Base-by-base conservation (phyloP, 164 flowering plant species). In the Aristolochia fimbriata region DNA sequence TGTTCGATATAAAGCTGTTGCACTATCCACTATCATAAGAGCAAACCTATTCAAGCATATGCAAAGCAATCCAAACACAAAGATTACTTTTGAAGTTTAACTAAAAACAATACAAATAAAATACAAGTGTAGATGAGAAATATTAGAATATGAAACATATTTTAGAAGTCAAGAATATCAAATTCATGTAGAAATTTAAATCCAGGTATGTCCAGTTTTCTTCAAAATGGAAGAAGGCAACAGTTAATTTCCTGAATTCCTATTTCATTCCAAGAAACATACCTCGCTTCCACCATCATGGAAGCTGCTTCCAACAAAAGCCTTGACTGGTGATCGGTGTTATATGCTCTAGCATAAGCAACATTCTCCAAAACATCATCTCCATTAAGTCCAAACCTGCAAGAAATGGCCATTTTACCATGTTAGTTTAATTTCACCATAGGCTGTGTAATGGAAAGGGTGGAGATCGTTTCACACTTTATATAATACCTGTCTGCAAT, bases 201-300 rank as follows among this genome's bases (percentile, higher is more conserved):
- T 37, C 7, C 43, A 37, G 43, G 12, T 7, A 37, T 37, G 4
- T 6, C 43, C 8, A 37, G 0, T 27, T 27, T 27, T 27, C 30
- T 37, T 37, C 43, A 37, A 37, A 37, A 37, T 6, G 12, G 12
- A 37, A 37, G 9, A 37, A 6, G 9, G 8, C 7, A 37, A 37
- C 43, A 37, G 12, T 10, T 3, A 37, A 37, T 37, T 49, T 49
- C 10, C 52, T 17, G 22, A 49, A 4, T 49, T 49, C 52, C 16
- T 49, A 11, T 49, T 49, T 49, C 19, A 1, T 49, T 49, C 37
- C 12, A 64, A 16, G 15, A 41, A 66, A 85, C 97, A 50, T 69
- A 85, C 97, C 97, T 81, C 60, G 93, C 83, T 70, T 93, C 98
- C 51, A 93, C 92, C 98, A 93, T 93, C 97, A 93, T 93, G 41